phyloP scores from a whole-genome alignment of 129 eudicot species.

The Ambrosia artemisiifolia region DNA sequence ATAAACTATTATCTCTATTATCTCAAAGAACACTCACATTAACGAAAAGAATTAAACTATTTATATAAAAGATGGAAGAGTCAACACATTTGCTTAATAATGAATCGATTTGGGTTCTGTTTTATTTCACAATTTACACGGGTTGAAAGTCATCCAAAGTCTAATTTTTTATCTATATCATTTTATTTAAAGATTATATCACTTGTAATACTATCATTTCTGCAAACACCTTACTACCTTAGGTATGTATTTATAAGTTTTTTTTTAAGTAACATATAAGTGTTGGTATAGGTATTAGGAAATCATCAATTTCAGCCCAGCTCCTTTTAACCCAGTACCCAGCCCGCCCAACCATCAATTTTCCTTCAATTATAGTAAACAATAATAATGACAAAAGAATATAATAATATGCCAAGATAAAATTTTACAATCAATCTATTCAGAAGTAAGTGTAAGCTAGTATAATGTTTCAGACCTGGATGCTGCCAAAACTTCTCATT shows the following conservation, averaged over 20 bases:
- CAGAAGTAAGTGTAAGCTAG: slow-evolving; percentile 27
- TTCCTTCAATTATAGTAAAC: neutral
- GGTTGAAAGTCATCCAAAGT: neutral
- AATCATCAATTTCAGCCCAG: neutral
- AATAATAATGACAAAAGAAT: slow-evolving; percentile 1
- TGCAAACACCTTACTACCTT: neutral
- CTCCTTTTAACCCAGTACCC: neutral
- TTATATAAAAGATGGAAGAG: slow-evolving; percentile 1
- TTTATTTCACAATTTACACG: neutral
- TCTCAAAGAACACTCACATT: neutral
- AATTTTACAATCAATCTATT: slow-evolving; percentile 43
- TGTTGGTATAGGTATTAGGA: neutral
- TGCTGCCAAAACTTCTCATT: slow-evolving; percentile 88
- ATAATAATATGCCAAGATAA: neutral
- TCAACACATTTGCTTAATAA: neutral
- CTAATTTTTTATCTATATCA: neutral
- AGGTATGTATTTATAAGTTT: neutral
- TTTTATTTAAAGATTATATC: neutral
- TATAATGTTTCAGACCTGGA: slow-evolving; percentile 56
- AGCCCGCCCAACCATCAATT: neutral
- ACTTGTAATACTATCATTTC: neutral
- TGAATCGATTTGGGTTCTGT: neutral
- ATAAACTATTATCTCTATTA: neutral
- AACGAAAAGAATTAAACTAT: neutral
- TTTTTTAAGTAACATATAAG: neutral